A percentile compares a stretch with the other conserved stretches of the same genome.
phyloP scores from a whole-genome alignment of 345 rosid genomes.

The Ricinus communis region DNA sequence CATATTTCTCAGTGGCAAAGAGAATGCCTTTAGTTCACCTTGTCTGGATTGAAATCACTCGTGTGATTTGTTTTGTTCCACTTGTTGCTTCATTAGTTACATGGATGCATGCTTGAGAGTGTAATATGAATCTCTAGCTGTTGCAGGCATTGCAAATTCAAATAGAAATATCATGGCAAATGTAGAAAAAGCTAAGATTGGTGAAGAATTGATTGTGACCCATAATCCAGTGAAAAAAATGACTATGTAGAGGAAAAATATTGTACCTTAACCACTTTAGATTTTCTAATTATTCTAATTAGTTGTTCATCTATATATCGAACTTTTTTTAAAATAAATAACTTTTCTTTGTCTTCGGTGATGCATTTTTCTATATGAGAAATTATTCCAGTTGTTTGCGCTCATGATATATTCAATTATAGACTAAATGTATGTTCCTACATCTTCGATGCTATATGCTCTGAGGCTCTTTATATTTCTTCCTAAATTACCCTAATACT shows the following conservation, averaged over 20 bases:
- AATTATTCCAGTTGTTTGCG: not conserved
- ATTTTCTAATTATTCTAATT: not conserved
- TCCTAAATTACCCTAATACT: not conserved
- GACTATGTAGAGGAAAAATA: not conserved
- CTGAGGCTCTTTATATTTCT: not conserved
- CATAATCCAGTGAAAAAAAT: not conserved
- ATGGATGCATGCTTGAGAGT: not conserved
- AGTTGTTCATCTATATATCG: not conserved
- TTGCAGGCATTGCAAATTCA: not conserved
- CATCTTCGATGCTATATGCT: not conserved
- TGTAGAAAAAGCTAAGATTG: not conserved
- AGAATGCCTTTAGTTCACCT: not conserved
- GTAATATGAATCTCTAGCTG: not conserved
- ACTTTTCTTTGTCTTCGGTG: not conserved
- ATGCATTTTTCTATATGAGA: not conserved
- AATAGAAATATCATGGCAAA: not conserved
- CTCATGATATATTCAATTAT: not conserved
- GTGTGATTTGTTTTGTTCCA: not conserved
- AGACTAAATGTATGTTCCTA: not conserved
- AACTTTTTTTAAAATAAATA: no score
- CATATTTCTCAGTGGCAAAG: not conserved
- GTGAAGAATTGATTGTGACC: not conserved
- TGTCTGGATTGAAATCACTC: not conserved
- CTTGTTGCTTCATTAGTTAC: not conserved
- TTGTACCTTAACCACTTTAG: not conserved